Evolutionary conservation across 441 rosid species (phyloP).

Genomic region (Aquilaria agallochum): DNA sequence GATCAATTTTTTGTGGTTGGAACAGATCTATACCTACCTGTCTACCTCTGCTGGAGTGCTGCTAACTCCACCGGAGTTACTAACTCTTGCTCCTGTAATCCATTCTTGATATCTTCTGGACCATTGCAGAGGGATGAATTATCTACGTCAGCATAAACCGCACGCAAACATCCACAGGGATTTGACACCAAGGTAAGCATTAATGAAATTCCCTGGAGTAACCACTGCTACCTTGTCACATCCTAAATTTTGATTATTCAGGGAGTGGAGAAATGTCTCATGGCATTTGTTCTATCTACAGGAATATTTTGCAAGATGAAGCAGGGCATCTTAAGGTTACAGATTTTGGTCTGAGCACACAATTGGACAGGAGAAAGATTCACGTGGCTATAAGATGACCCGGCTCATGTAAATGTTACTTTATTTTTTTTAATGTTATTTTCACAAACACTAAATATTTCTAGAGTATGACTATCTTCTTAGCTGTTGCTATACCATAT

Average conservation of each 20-base stretch:
- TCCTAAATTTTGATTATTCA: too few species aligned
- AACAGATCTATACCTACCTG: not conserved
- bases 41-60: not conserved
- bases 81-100: not conserved
- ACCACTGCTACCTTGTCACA: too few species aligned
- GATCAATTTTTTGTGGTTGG: not conserved
- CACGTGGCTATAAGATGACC: slow-evolving; percentile 55
- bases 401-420: slow-evolving; percentile 43
- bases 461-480: slow-evolving; percentile 5
- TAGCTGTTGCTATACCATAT: slow-evolving; percentile 7
- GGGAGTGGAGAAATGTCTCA: slow-evolving; percentile 1
- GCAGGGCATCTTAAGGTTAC: slow-evolving; percentile 68
- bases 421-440: not conserved
- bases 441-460: slow-evolving; percentile 5
- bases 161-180: slow-evolving; percentile 61
- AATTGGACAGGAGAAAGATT: slow-evolving; percentile 53
- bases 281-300: slow-evolving; percentile 8
- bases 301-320: slow-evolving; percentile 59
- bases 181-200: slow-evolving; percentile 54
- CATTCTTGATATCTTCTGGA: not conserved
- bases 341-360: slow-evolving; percentile 62
- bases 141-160: slow-evolving; percentile 62
- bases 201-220: not conserved
- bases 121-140: slow-evolving; percentile 62
- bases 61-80: not conserved